Evolutionary conservation across 2,329 filamentous ascomycete species (phyloP).

Genomic region (Aspergillus ruber): DNA sequence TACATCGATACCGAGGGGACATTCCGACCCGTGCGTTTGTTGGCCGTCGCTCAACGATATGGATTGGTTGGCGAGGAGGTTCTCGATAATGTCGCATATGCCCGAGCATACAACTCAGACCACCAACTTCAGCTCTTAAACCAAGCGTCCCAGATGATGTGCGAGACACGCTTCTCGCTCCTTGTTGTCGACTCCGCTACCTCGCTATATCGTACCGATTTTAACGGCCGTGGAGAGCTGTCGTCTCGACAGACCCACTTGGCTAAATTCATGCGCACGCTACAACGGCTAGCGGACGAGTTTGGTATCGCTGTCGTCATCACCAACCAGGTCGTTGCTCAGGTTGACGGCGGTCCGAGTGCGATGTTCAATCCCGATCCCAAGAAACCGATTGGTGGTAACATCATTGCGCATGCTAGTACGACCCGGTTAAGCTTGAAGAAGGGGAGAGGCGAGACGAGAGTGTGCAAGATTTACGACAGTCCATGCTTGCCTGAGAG

Average conservation of each 20-base stretch:
- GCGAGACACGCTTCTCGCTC: slow-evolving; percentile 92
- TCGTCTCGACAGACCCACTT: slow-evolving; percentile 70
- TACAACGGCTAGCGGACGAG: slow-evolving; percentile 53
- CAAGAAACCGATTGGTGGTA: slow-evolving; percentile 97
- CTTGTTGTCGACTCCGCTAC: slow-evolving; percentile 95
- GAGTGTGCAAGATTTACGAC: slow-evolving; percentile 99
- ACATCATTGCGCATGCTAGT: slow-evolving; percentile 96
- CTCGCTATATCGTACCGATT: slow-evolving; percentile 91
- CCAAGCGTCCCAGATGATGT: slow-evolving; percentile 98
- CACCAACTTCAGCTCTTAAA: slow-evolving; percentile 93
- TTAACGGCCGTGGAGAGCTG: slow-evolving; percentile 90
- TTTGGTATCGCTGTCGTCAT: slow-evolving; percentile 98
- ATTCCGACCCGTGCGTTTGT: slow-evolving; percentile 82
- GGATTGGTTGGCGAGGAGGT: slow-evolving; percentile 95
- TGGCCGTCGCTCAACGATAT: slow-evolving; percentile 89
- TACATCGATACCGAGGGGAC: slow-evolving; percentile 99
- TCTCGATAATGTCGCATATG: slow-evolving; percentile 96
- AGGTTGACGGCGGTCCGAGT: slow-evolving; percentile 91
- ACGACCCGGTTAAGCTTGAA: slow-evolving; percentile 92
- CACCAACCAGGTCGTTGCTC: slow-evolving; percentile 96
- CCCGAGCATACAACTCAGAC: slow-evolving; percentile 95
- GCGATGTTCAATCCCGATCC: slow-evolving; percentile 99
- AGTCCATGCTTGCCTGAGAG: slow-evolving; percentile 94
- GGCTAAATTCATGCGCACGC: slow-evolving; percentile 44
- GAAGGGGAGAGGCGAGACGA: slow-evolving; percentile 89